Base-by-base conservation (phyloP, 805 yeast genomes). In the Tetrapisispora namnaoensis region DNA sequence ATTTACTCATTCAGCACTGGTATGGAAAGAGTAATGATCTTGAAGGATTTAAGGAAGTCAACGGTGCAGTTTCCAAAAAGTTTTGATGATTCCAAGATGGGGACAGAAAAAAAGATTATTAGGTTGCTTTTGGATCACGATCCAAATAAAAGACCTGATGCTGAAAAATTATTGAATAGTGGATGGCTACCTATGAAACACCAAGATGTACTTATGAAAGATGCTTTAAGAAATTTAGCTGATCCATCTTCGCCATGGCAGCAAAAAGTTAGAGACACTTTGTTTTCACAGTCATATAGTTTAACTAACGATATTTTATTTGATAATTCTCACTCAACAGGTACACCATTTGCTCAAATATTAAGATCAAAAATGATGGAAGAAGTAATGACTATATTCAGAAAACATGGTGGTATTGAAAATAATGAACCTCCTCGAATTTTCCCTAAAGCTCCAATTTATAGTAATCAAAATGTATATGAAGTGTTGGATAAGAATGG, bases 181-280 rank as follows among this genome's bases (percentile, higher is more conserved):
- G 96, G 96, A 0, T 70, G 82, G 63, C 69, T 93, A 21, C 96
- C 97, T 0, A 86, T 87, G 0, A 88, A 86, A 49, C 91, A 88
- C 53, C 95, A 89, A 58, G 97, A 93, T 60, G 86, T 86, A 59
- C 77, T 88, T 11, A 85, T 93, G 51, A 84, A 86, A 59, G 95
- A 89, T 59, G 96, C 96, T 0, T 70, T 93, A 54, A 80, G 82
- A 54, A 86, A 89, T 28, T 67, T 93, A 50, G 84, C 95, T 0
- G 90, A 89, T 62, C 91, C 96, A 0, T 80, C 93, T 0, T 86
- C 96, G 0, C 90, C 95, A 1, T 89, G 96, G 95, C 93, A 90
- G 55, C 86, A 82, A 53, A 95, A 89, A 63, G 96, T 93, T 0
- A 76, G 96, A 59, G 85, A 83, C 47, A 84, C 93, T 0, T 68